These are phyloP conservation scores for Vaccinium vitisidaea DNA, from an alignment of 148 eudicot species.

Conservation along the genomic window DNA sequence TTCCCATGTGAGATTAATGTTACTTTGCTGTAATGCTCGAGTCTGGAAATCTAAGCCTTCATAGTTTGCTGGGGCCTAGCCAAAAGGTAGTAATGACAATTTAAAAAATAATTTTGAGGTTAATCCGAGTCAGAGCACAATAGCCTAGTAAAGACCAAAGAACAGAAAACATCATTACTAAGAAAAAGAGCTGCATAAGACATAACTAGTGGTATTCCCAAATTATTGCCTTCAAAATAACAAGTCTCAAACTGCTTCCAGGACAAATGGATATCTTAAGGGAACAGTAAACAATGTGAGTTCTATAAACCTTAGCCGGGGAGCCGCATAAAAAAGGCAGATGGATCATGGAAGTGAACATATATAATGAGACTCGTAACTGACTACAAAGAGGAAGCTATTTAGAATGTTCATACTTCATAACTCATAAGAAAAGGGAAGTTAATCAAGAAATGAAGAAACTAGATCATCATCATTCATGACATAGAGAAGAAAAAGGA, in stretches of 20 bases:
- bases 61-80: conserved; percentile 64
- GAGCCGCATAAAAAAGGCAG: neutral
- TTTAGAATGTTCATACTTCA: neutral
- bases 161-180: neutral
- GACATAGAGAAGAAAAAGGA: neutral
- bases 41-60: conserved; percentile 85
- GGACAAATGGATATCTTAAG: neutral
- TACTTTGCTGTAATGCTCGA: conserved; percentile 80
- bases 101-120: neutral
- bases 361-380: neutral
- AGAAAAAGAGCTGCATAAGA: neutral
- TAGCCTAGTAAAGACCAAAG: neutral
- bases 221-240: neutral
- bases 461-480: neutral
- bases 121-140: neutral
- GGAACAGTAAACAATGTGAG: neutral
- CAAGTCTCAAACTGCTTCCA: neutral
- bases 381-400: neutral
- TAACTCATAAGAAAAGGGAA: neutral
- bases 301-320: neutral
- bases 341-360: neutral
- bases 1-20: conserved; percentile 80
- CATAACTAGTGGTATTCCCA: neutral
- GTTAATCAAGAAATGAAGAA: neutral
- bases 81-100: conserved; percentile 3